Conservation (phyloP, 352 stramenopile genomes). For the Globisporangium viniferum region DNA sequence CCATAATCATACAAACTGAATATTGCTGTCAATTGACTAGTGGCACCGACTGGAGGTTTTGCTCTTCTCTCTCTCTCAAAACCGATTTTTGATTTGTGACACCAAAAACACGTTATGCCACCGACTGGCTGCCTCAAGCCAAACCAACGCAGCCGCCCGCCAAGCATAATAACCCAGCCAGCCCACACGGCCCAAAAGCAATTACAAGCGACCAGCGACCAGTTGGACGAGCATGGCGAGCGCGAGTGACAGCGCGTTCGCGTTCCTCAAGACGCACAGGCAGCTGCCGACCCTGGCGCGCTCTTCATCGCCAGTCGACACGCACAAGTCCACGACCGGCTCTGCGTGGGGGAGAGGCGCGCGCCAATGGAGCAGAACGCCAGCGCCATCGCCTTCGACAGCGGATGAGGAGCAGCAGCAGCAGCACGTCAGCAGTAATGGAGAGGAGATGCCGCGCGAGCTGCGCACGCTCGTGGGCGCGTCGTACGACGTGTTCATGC, state of each 20-base stretch:
- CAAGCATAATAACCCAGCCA: not conserved
- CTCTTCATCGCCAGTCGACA: not conserved
- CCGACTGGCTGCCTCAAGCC: not conserved
- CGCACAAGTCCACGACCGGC: conserved; percentile 21
- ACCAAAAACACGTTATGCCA: not conserved
- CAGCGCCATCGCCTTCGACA: not conserved
- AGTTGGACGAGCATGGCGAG: conserved; percentile 6
- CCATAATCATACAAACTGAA: no score
- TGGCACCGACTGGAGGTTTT: not conserved
- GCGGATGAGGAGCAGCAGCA: not conserved
- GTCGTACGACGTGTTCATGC: conserved; percentile 60
- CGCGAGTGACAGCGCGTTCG: conserved; percentile 12
- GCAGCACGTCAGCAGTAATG: conserved; percentile 8
- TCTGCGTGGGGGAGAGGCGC: conserved; percentile 53
- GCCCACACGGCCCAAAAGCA: not conserved
- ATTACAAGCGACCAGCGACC: not conserved
- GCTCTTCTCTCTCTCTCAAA: not conserved
- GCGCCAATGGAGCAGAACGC: conserved; percentile 32
- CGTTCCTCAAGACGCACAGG: conserved; percentile 15
- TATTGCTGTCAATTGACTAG: not conserved
- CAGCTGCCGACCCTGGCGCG: conserved; percentile 8
- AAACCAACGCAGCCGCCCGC: not conserved
- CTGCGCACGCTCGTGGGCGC: conserved; percentile 52
- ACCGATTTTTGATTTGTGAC: not conserved
- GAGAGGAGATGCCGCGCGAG: conserved; percentile 46